A percentile compares a stretch with the other conserved stretches of the same genome.
Evolutionary conservation across 2,329 filamentous ascomycete species (phyloP).

Genomic region (Diaporthe sp.): DNA sequence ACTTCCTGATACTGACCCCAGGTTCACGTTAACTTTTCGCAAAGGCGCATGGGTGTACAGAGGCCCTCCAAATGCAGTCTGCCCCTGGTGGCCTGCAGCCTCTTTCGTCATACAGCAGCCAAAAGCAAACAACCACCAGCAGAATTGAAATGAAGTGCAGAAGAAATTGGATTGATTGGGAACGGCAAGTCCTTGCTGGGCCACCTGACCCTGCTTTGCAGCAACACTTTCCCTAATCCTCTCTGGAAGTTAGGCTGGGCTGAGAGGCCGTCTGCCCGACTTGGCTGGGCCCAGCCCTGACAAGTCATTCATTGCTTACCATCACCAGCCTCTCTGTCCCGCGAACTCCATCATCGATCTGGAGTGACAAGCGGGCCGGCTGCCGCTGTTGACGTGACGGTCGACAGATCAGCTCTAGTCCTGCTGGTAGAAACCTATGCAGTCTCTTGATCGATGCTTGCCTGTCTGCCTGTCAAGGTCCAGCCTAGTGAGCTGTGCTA

Average conservation of each 20-base stretch:
- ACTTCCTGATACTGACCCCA: not conserved
- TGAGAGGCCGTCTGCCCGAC: conserved; percentile 11
- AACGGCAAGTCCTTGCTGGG: not conserved
- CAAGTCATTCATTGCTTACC: not conserved
- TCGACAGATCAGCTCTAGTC: conserved; percentile 23
- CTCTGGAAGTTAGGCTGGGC: not conserved
- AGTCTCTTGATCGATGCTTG: not conserved
- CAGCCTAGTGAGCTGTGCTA: conserved; percentile 3
- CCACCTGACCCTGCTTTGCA: conserved; percentile 17
- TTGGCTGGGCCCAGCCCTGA: conserved; percentile 11
- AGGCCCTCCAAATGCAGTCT: not conserved
- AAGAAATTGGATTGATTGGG: conserved; percentile 1
- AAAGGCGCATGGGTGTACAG: not conserved
- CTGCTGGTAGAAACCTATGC: not conserved
- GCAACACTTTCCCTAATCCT: not conserved
- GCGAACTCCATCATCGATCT: conserved; percentile 9
- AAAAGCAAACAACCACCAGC: conserved; percentile 16
- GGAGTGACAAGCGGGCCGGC: not conserved
- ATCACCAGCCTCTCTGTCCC: conserved; percentile 19
- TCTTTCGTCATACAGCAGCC: conserved; percentile 31
- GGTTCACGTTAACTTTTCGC: not conserved
- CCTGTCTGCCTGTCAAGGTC: conserved; percentile 10
- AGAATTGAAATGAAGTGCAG: conserved; percentile 2
- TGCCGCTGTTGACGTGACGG: conserved; percentile 19
- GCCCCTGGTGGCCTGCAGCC: conserved; percentile 21